Conservation (phyloP, 2,329 filamentous ascomycete genomes). For the Neonectria neomacrospora region DNA sequence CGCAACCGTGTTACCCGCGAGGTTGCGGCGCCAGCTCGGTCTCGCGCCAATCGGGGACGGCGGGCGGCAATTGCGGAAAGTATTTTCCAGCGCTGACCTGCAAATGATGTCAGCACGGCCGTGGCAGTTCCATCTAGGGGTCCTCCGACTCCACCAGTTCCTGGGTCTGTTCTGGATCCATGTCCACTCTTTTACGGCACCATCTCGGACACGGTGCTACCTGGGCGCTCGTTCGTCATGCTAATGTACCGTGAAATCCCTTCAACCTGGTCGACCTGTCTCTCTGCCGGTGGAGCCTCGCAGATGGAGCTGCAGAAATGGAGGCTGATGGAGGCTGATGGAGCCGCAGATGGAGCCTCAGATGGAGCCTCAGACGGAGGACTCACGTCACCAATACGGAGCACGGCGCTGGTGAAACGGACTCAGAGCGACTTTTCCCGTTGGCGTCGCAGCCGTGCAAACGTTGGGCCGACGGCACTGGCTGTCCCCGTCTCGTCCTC, state of each 20-base stretch:
- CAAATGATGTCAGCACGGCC: not conserved
- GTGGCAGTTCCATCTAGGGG: not conserved
- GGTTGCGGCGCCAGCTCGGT: not conserved
- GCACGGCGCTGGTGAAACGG: constrained; percentile 3
- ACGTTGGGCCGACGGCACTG: constrained; percentile 1
- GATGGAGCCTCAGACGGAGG: not conserved
- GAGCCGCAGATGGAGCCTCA: not conserved
- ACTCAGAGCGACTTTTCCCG: constrained; percentile 1
- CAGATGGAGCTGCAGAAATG: not conserved
- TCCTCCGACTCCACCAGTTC: constrained; percentile 1
- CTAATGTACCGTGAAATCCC: not conserved
- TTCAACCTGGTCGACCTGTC: not conserved
- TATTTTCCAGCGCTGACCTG: not conserved
- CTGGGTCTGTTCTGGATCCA: not conserved
- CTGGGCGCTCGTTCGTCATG: not conserved
- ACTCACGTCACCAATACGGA: constrained; percentile 5
- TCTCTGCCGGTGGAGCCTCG: not conserved
- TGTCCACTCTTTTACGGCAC: constrained; percentile 12
- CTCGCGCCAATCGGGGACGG: not conserved
- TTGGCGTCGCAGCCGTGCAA: not conserved
- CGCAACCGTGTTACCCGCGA: constrained; percentile 3
- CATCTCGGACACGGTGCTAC: constrained; percentile 7
- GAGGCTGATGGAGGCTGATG: not conserved
- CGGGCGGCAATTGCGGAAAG: constrained; percentile 8
- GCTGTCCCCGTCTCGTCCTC: not conserved